Conservation (phyloP, 345 rosid genomes). For the Salix suchowensis region DNA sequence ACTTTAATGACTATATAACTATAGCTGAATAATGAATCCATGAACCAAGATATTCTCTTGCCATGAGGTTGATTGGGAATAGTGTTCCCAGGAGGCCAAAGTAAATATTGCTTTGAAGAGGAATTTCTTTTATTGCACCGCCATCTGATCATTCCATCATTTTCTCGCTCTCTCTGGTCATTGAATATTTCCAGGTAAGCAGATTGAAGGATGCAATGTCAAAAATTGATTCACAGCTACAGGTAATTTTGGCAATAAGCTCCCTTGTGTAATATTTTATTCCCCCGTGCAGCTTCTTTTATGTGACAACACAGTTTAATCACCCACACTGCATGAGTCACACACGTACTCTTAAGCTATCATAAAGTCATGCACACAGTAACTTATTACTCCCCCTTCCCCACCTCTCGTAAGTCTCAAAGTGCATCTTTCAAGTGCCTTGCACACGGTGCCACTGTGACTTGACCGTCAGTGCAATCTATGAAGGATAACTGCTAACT, state of each 20-base stretch:
- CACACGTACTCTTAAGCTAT: too few species aligned
- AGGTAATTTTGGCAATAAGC: conserved; percentile 41
- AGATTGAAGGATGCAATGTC: conserved; percentile 90
- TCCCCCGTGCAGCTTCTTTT: background rate
- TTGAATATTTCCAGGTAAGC: conserved; percentile 49
- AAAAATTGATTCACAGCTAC: conserved; percentile 66
- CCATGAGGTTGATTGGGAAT: background rate
- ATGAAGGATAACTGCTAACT: background rate
- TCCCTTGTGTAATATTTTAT: background rate
- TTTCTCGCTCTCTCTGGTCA: conserved; percentile 5
- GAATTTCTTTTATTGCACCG: background rate
- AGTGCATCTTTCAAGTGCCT: background rate
- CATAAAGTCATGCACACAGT: too few species aligned
- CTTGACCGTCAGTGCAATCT: background rate
- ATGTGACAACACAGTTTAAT: background rate
- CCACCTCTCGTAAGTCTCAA: background rate
- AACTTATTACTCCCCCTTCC: background rate
- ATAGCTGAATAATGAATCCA: background rate
- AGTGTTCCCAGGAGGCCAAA: background rate
- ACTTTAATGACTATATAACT: background rate
- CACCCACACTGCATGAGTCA: too few species aligned
- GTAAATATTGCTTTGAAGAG: background rate
- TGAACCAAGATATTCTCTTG: background rate
- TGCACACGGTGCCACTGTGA: background rate
- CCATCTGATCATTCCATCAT: conserved; percentile 1